Percentiles rank a stretch among this genome's conserved stretches.
These are phyloP conservation scores for Rhexocercosporidium sp. DNA, from an alignment of 2,329 filamentous ascomycete genomes.

Conservation along the genomic window DNA sequence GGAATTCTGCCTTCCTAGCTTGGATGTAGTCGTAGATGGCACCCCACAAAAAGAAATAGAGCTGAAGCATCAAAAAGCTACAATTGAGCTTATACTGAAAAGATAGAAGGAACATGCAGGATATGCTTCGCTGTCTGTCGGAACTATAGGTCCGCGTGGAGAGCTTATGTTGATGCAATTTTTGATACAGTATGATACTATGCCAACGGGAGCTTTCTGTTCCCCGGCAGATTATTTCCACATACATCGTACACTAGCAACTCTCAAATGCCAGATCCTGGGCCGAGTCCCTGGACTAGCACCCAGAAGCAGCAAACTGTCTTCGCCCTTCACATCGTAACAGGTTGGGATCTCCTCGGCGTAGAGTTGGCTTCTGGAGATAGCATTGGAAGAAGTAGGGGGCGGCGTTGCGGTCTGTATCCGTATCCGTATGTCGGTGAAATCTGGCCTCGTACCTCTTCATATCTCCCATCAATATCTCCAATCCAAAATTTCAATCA, in stretches of 20 bases:
- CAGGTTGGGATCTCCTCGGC: background rate
- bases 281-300: too few species aligned
- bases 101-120: too few species aligned
- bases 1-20: too few species aligned
- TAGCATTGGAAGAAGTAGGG: background rate
- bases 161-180: background rate
- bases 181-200: constrained; percentile 3
- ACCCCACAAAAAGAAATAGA: too few species aligned
- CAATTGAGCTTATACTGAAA: too few species aligned
- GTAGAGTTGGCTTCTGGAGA: background rate
- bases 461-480: background rate
- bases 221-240: background rate
- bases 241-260: background rate
- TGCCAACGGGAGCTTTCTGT: background rate
- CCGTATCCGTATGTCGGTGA: background rate
- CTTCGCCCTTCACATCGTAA: background rate
- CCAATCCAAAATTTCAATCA: background rate
- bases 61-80: too few species aligned
- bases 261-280: background rate
- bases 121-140: too few species aligned
- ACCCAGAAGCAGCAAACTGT: background rate
- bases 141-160: background rate
- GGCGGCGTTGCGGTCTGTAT: background rate
- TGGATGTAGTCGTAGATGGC: too few species aligned
- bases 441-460: background rate